Conservation (phyloP, 208 protist species). For the Trichomonas vaginalis region DNA sequence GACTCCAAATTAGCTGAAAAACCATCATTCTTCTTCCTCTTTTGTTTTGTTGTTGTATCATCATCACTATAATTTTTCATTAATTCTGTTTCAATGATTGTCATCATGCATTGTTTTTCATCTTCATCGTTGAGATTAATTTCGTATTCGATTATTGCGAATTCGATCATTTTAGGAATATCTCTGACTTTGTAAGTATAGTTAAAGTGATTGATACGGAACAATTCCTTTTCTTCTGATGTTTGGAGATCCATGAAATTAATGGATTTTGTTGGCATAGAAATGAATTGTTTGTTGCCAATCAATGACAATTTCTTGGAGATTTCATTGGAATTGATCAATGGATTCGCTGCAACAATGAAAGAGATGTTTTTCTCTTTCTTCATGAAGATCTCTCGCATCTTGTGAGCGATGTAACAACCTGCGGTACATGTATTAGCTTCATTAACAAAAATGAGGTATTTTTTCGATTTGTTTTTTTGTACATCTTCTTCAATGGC, state of each 20-base stretch:
- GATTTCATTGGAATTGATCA: not conserved
- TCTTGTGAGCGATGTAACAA: not conserved
- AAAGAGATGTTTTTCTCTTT: not conserved
- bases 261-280: not conserved
- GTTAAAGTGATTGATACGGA: not conserved
- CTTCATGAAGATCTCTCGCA: not conserved
- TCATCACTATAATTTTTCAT: not conserved
- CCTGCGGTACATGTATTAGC: not conserved
- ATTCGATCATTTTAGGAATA: not conserved
- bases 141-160: not conserved
- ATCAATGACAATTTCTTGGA: not conserved
- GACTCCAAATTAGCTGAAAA: too few relatives aligned
- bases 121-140: not conserved
- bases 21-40: too few relatives aligned
- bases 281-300: not conserved
- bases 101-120: not conserved
- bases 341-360: not conserved
- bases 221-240: too few relatives aligned
- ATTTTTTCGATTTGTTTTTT: not conserved
- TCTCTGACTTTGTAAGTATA: not conserved
- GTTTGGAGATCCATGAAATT: not conserved
- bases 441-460: not conserved
- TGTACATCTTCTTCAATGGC: not conserved
- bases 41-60: too few relatives aligned
- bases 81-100: not conserved